Evolutionary conservation across 2,329 filamentous ascomycete genomes (phyloP).

Genomic region (Furcasterigmium furcatum): DNA sequence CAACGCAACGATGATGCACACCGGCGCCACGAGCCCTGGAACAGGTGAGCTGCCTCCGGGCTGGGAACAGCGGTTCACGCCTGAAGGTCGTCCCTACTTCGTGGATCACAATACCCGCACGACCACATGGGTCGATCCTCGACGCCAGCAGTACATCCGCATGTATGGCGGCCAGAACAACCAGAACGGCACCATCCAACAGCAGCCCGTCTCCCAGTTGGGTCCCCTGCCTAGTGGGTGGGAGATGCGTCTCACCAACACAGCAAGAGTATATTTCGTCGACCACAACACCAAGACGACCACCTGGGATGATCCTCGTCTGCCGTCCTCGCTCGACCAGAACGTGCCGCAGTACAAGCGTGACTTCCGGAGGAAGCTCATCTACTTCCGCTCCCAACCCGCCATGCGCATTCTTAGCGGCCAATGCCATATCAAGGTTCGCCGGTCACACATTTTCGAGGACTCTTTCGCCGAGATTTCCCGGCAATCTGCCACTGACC

Average conservation of each 20-base stretch:
- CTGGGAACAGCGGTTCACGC: slow-evolving; percentile 95
- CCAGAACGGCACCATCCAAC: slow-evolving; percentile 83
- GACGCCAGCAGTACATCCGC: slow-evolving; percentile 94
- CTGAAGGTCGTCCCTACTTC: slow-evolving; percentile 93
- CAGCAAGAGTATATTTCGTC: slow-evolving; percentile 95
- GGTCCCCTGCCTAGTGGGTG: slow-evolving; percentile 94
- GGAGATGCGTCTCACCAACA: slow-evolving; percentile 99
- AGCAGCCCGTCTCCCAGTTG: slow-evolving; percentile 95
- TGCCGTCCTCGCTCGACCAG: slow-evolving; percentile 94
- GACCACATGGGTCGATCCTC: slow-evolving; percentile 97
- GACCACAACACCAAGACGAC: slow-evolving; percentile 99
- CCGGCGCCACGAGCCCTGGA: slow-evolving; percentile 88
- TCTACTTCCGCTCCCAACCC: slow-evolving; percentile 98
- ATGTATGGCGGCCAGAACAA: slow-evolving; percentile 93
- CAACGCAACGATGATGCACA: slow-evolving; percentile 86
- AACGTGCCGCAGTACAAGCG: slow-evolving; percentile 99
- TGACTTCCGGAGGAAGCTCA: slow-evolving; percentile 95
- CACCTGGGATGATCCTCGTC: slow-evolving; percentile 94
- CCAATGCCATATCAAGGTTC: slow-evolving; percentile 97
- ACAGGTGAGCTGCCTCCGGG: slow-evolving; percentile 92
- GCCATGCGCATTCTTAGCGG: slow-evolving; percentile 92
- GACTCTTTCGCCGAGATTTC: slow-evolving; percentile 99
- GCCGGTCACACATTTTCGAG: slow-evolving; percentile 95
- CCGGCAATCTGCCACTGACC: slow-evolving; percentile 87
- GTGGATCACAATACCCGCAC: slow-evolving; percentile 98